Evolutionary conservation across 176 grass and related monocot genomes (phyloP).

Genomic region (Pharus latifolius): DNA sequence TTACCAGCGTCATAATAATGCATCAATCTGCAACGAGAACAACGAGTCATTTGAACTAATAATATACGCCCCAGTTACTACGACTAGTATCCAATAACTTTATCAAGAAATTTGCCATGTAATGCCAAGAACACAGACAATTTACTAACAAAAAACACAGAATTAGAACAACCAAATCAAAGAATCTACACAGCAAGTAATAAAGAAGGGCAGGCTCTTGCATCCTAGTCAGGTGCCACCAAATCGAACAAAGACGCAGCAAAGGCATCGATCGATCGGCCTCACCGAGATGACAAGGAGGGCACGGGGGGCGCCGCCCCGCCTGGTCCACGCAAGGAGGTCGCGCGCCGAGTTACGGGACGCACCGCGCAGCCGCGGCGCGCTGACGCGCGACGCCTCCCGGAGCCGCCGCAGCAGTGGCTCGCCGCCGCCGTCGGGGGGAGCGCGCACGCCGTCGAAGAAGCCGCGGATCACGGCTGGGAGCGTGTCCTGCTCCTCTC

Average conservation of each 20-base stretch:
- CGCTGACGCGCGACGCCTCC: conserved; percentile 3
- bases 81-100: too few species aligned
- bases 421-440: neutral
- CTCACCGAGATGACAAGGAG: conserved; percentile 60
- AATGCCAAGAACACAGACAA: too few species aligned
- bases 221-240: neutral
- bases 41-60: too few species aligned
- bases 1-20: too few species aligned
- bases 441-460: conserved; percentile 8
- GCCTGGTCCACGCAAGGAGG: conserved; percentile 49
- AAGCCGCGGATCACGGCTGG: neutral
- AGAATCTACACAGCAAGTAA: too few species aligned
- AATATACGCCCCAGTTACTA: too few species aligned
- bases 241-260: neutral
- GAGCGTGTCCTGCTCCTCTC: conserved; percentile 2
- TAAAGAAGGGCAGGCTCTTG: too few species aligned
- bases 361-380: conserved; percentile 30
- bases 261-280: neutral
- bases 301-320: conserved; percentile 32
- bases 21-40: too few species aligned
- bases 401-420: conserved; percentile 11
- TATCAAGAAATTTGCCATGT: too few species aligned
- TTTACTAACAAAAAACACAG: too few species aligned
- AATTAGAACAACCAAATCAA: too few species aligned
- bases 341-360: conserved; percentile 20